Evolutionary conservation across 2,329 filamentous ascomycete species (phyloP), one percentile per base, ranked within the genome.

Genomic region (Penicillium aurantiogriseum): DNA sequence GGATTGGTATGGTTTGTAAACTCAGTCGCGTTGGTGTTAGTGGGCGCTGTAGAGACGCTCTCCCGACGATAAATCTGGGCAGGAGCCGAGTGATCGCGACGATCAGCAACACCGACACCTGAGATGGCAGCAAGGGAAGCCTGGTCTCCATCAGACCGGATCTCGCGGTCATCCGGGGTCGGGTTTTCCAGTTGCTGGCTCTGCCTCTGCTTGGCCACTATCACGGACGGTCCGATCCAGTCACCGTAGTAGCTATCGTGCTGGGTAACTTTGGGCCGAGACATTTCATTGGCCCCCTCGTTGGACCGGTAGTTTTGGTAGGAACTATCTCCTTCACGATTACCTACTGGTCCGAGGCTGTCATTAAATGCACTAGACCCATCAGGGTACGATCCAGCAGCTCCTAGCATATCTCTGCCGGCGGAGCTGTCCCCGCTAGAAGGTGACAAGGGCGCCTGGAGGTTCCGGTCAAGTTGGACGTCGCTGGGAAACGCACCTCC

Each of bases 401-500:
- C 83, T 54, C 83, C 85, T 64, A 84, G 80, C 67, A 85, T 74
- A 69, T 86, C 83, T 71, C 81, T 80, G 69, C 87, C 86, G 63
- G 83, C 86, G 67, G 90, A 92, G 75, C 88, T 91, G 76, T 87
- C 86, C 76, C 86, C 85, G 81, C 90, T 95, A 81, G 89, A 90
- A 60, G 89, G 89, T 71, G 90, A 91, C 72, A 87, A 81, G 72
- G 89, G 85, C 72, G 85, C 87, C 77, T 92, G 88, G 86, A 91
- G 87, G 82, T 89, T 88, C 80, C 90, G 87, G 76, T 92, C 89
- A 74, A 96, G 84, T 80, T 92, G 87, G 69, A 97, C 81, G 81
- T 97, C 92, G 78, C 90, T 95, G 78, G 93, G 93, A 80, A 99
- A 99, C 76, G 92, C 87, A 81, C 93, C 93, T 87, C 92, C 93